Evolutionary conservation across 1,284 basidiomycete genomes (phyloP), one percentile per base, ranked within the genome.

Genomic region (Ganoderma multipileum): DNA sequence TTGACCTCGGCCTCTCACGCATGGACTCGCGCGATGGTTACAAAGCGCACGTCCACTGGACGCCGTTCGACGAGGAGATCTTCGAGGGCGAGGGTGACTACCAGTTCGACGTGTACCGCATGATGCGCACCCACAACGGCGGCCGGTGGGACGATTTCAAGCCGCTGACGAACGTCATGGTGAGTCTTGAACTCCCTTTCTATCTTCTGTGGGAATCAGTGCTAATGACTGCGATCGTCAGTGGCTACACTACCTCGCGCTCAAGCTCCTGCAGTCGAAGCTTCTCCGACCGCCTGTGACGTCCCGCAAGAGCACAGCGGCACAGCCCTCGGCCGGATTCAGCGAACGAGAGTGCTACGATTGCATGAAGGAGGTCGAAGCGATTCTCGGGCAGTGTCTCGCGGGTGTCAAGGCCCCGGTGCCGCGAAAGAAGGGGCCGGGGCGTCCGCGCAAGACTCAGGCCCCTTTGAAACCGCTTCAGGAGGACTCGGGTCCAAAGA

Each of bases 41-140:
- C 42, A 83, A 81, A 20, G 82, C 81, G 68, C 79, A 76, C 62
- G 82, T 87, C 16, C 89, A 91, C 71, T 94, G 91, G 90, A 93
- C 93, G 23, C 87, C 89, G 3, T 88, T 95, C 69, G 93, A 95
- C 39, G 86, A 89, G 18, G 95, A 95, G 74, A 86, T 93, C 30
- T 96, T 95, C 76, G 91, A 91, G 81, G 95, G 95, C 41, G 86
- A 92, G 84, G 94, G 96, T 7, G 95, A 97, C 77, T 91, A 94
- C 74, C 97, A 99, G 79, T 99, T 97, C 80, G 96, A 98, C 74
- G 85, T 98, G 1, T 99, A 99, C 78, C 89, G 97, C 50, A 87
- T 92, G 79, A 98, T 98, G 95, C 86, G 85, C 47, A 80, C 81
- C 30, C 81, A 89, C 67, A 89, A 87, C 55, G 80, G 85, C 2